These are phyloP conservation scores for Blastobotrys persicus DNA, from an alignment of 1,139 yeast species.

Conservation along the genomic window DNA sequence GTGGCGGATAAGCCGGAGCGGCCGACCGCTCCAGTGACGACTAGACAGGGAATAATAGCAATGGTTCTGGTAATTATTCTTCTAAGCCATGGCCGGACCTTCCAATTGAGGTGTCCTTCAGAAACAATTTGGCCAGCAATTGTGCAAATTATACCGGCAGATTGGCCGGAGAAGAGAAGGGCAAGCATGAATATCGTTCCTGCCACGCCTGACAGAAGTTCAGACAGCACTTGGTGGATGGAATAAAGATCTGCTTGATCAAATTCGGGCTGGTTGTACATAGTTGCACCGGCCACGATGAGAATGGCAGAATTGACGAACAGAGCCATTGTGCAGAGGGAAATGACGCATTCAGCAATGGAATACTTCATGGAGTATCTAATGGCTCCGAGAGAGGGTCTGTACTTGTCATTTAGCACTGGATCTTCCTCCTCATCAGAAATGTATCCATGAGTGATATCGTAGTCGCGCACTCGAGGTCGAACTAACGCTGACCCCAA, in stretches of 20 bases:
- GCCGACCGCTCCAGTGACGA: slow-evolving; percentile 57
- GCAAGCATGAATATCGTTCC: slow-evolving; percentile 80
- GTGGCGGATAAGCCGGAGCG: slow-evolving; percentile 61
- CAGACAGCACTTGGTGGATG: slow-evolving; percentile 57
- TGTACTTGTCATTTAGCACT: slow-evolving; percentile 44
- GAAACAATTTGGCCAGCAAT: slow-evolving; percentile 84
- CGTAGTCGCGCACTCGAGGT: slow-evolving; percentile 65
- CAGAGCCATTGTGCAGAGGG: slow-evolving; percentile 69
- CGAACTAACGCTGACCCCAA: slow-evolving; percentile 75
- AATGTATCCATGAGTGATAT: slow-evolving; percentile 35
- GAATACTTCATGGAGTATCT: slow-evolving; percentile 65
- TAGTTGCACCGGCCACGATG: slow-evolving; percentile 70
- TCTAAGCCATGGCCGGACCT: slow-evolving; percentile 71
- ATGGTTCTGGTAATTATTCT: slow-evolving; percentile 67
- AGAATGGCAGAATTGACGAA: slow-evolving; percentile 78
- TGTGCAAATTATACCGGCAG: slow-evolving; percentile 84
- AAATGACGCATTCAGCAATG: slow-evolving; percentile 59
- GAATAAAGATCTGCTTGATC: slow-evolving; percentile 72
- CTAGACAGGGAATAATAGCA: slow-evolving; percentile 69
- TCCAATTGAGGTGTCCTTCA: slow-evolving; percentile 81
- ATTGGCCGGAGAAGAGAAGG: slow-evolving; percentile 69
- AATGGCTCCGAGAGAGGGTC: slow-evolving; percentile 65
- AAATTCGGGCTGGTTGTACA: slow-evolving; percentile 59
- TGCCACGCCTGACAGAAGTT: slow-evolving; percentile 63
- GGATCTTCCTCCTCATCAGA: slow-evolving; percentile 33